These are phyloP conservation scores for Clavariopsis aquatica DNA, from an alignment of 495 filamentous ascomycete genomes.

Conservation along the genomic window DNA sequence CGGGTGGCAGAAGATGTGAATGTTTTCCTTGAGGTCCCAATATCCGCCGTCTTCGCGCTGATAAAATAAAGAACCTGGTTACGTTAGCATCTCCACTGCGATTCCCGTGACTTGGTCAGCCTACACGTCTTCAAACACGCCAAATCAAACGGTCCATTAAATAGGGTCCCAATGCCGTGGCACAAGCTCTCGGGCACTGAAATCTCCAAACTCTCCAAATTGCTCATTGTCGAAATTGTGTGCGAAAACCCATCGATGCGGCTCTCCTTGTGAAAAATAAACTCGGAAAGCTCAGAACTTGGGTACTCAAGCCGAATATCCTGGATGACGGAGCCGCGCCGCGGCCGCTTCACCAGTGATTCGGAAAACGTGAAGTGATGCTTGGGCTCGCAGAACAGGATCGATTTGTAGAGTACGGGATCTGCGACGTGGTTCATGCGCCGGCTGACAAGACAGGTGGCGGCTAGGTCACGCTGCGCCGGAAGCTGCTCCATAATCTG, in stretches of 20 bases:
- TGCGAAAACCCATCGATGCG: constrained; percentile 17
- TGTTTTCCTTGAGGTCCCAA: constrained; percentile 22
- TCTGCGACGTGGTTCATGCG: constrained; percentile 12
- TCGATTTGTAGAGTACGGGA: constrained; percentile 15
- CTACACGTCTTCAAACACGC: constrained; percentile 18
- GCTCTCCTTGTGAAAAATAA: constrained; percentile 5
- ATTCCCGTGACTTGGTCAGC: not conserved
- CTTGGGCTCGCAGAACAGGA: constrained; percentile 13
- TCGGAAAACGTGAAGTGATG: constrained; percentile 16
- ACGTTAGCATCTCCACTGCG: not conserved
- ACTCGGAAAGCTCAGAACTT: constrained; percentile 16
- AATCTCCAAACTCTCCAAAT: constrained; percentile 17
- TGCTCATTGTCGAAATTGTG: constrained; percentile 17
- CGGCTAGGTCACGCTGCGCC: not conserved
- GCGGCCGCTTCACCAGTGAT: constrained; percentile 11
- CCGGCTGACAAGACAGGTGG: not conserved
- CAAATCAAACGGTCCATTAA: constrained; percentile 23
- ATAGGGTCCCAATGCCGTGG: constrained; percentile 10
- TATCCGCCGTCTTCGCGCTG: constrained; percentile 5
- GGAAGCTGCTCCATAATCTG: constrained; percentile 14
- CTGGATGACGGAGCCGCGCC: constrained; percentile 18
- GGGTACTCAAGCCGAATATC: constrained; percentile 13
- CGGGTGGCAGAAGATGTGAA: constrained; percentile 19
- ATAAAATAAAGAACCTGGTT: constrained; percentile 16
- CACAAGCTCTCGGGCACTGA: constrained; percentile 13